phyloP scores from a whole-genome alignment of 2,329 filamentous ascomycete species.

The Apiospora rasikravindrae region DNA sequence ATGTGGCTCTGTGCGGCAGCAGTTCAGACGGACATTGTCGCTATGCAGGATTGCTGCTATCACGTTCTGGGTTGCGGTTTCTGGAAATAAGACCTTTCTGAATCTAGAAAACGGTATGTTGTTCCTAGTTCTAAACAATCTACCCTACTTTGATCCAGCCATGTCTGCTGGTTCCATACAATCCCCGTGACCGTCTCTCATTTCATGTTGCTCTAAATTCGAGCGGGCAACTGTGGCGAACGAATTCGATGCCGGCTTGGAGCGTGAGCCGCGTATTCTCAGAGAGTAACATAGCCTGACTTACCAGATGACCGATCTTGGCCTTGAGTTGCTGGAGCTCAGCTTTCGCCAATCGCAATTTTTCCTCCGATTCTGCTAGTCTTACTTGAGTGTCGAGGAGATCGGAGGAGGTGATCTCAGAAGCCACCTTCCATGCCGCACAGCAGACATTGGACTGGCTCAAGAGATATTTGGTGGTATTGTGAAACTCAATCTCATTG shows the following conservation, averaged over 20 bases:
- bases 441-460: neutral
- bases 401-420: neutral
- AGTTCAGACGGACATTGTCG: neutral
- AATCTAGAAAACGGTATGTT: neutral
- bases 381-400: neutral
- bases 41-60: neutral
- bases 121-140: conserved; percentile 4
- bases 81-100: neutral
- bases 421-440: conserved; percentile 4
- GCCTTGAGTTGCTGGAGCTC: neutral
- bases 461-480: neutral
- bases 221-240: neutral
- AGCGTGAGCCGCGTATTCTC: neutral
- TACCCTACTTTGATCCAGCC: neutral
- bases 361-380: conserved; percentile 6
- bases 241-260: neutral
- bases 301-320: conserved; percentile 3
- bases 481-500: conserved; percentile 1
- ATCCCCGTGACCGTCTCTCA: neutral
- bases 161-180: neutral
- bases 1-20: neutral
- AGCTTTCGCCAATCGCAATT: neutral
- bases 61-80: neutral
- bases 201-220: neutral
- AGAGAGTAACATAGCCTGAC: neutral